Conservation (phyloP, 2,329 filamentous ascomycete species). For the Blastomyces parvus region DNA sequence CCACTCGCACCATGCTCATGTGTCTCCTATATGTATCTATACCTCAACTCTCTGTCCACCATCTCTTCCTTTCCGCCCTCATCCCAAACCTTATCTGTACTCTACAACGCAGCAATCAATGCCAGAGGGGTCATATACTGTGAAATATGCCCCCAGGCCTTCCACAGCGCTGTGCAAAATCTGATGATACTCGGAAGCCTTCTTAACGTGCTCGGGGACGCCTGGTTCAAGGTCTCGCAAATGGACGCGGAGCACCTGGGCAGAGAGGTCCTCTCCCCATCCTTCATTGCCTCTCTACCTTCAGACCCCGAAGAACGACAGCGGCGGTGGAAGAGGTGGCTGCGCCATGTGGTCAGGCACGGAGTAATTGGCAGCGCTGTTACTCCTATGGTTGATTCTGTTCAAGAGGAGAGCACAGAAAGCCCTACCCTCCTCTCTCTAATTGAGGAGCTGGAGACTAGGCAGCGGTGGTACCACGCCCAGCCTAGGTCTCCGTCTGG, state of each 20-base stretch:
- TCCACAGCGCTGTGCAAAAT: conserved; percentile 37
- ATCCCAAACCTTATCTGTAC: conserved; percentile 34
- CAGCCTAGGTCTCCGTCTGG: background rate
- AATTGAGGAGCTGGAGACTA: conserved; percentile 33
- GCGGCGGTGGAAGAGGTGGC: conserved; percentile 31
- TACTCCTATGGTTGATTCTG: conserved; percentile 18
- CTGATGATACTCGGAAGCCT: conserved; percentile 40
- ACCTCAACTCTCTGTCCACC: conserved; percentile 34
- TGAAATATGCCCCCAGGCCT: conserved; percentile 32
- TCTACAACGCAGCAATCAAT: conserved; percentile 36
- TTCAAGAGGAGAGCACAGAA: conserved; percentile 22
- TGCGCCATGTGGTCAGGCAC: conserved; percentile 29
- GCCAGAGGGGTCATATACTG: conserved; percentile 36
- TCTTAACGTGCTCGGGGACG: conserved; percentile 36
- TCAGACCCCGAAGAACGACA: conserved; percentile 22
- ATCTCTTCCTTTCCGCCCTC: conserved; percentile 36
- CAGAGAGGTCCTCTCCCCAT: conserved; percentile 25
- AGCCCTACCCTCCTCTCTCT: conserved; percentile 31
- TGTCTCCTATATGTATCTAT: conserved; percentile 36
- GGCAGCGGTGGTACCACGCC: conserved; percentile 36
- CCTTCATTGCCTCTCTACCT: conserved; percentile 23
- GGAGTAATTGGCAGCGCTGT: conserved; percentile 28
- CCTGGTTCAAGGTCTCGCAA: conserved; percentile 35
- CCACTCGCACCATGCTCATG: conserved; percentile 28
- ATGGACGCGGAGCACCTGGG: conserved; percentile 30